Conservation (phyloP, 23 red algal species). For the Gracilaria vermiculophylla region DNA sequence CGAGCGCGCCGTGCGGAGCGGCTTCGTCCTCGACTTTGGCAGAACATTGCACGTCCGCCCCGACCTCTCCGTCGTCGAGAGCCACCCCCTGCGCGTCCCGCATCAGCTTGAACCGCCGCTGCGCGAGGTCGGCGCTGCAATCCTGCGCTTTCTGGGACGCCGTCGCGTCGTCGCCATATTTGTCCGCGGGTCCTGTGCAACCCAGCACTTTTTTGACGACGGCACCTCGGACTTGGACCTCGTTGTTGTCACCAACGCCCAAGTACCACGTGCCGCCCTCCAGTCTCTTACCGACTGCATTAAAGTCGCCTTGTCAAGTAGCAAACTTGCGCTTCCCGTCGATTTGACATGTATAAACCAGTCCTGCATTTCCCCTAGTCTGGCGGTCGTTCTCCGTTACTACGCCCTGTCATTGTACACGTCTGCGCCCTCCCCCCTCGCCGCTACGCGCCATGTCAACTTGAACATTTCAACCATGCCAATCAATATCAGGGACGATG, state of each 20-base stretch:
- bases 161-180: slow-evolving; percentile 1
- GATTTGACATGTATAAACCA: slow-evolving; percentile 15
- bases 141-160: neutral
- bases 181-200: slow-evolving; percentile 49
- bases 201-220: neutral
- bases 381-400: slow-evolving; percentile 6
- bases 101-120: neutral
- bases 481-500: slow-evolving; percentile 35
- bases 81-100: neutral
- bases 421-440: too few species aligned
- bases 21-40: slow-evolving; percentile 48
- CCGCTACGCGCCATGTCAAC: neutral
- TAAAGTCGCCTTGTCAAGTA: neutral
- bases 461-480: neutral
- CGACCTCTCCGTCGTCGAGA: neutral
- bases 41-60: slow-evolving; percentile 3
- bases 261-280: neutral
- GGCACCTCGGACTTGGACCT: slow-evolving; percentile 60
- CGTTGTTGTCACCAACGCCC: neutral
- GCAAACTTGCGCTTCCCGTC: neutral
- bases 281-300: neutral
- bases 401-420: neutral
- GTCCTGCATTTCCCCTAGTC: neutral
- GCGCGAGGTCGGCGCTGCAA: neutral
- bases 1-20: slow-evolving; percentile 26